These are phyloP conservation scores for Coffea canephora DNA, from an alignment of 257 asterid genomes.

Conservation along the genomic window DNA sequence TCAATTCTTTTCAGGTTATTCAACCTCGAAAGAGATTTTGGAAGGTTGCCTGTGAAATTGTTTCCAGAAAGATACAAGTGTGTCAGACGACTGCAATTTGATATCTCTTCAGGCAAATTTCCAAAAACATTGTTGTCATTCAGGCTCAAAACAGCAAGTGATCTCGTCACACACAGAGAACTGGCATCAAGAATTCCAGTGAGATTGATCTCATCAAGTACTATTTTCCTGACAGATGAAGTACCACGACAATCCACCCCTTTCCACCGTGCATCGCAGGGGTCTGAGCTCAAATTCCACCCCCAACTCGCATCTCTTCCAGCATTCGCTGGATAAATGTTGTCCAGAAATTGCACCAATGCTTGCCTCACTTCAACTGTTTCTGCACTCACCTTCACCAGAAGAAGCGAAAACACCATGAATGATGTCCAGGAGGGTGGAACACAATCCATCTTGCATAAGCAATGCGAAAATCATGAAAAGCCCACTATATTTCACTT, in stretches of 20 bases:
- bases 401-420: conserved; percentile 15
- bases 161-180: conserved; percentile 37
- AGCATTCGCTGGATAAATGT: conserved; percentile 35
- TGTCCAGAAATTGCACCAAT: conserved; percentile 50
- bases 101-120: conserved; percentile 44
- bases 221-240: conserved; percentile 40
- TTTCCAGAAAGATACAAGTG: conserved; percentile 53
- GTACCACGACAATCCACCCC: conserved; percentile 49
- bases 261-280: conserved; percentile 52
- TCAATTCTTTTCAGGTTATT: conserved; percentile 46
- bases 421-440: not conserved
- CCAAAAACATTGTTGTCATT: conserved; percentile 48
- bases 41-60: conserved; percentile 47
- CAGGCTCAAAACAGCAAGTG: conserved; percentile 56
- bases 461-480: not conserved
- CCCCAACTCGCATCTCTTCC: conserved; percentile 41
- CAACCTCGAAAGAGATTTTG: conserved; percentile 43
- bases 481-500: not conserved
- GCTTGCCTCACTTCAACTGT: conserved; percentile 40
- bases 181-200: conserved; percentile 51
- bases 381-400: conserved; percentile 40
- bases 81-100: conserved; percentile 48
- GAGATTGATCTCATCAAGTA: conserved; percentile 46
- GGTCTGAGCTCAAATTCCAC: conserved; percentile 67
- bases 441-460: conserved; percentile 1